Percentiles rank a stretch among this genome's conserved stretches.
These are phyloP conservation scores for Cornus florida DNA, from an alignment of 148 eudicot species.

Conservation along the genomic window DNA sequence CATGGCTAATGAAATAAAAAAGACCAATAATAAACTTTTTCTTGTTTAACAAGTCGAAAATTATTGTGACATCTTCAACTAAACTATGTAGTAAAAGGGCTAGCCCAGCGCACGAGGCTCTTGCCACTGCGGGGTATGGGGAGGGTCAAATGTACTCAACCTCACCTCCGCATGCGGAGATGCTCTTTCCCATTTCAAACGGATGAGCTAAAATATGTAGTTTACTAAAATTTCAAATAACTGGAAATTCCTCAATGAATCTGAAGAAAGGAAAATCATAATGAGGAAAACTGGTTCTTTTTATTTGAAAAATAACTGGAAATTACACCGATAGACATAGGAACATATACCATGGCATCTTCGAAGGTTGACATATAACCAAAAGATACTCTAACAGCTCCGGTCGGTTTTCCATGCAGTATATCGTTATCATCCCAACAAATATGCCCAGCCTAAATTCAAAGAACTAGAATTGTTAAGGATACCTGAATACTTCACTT, in stretches of 20 bases:
- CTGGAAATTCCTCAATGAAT: background rate
- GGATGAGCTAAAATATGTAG: too few relatives aligned
- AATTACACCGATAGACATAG: background rate
- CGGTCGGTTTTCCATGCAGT: constrained; percentile 90
- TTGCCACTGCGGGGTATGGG: too few relatives aligned
- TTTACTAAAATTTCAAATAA: background rate
- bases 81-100: background rate
- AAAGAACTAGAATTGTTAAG: constrained; percentile 13
- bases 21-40: background rate
- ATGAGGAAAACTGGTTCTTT: background rate
- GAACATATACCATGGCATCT: constrained; percentile 71
- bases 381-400: constrained; percentile 93
- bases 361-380: constrained; percentile 98
- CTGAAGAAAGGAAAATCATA: background rate
- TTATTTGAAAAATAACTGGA: constrained; percentile 4
- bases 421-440: constrained; percentile 98
- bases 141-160: too few relatives aligned
- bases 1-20: background rate
- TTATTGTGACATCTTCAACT: background rate
- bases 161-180: too few relatives aligned
- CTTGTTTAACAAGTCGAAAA: background rate
- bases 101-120: too few relatives aligned
- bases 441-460: constrained; percentile 78
- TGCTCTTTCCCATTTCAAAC: too few relatives aligned
- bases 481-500: constrained; percentile 10